Evolutionary conservation across 2,329 filamentous ascomycete species (phyloP), one percentile per base, ranked within the genome.

Genomic region (Exophiala spinifera): DNA sequence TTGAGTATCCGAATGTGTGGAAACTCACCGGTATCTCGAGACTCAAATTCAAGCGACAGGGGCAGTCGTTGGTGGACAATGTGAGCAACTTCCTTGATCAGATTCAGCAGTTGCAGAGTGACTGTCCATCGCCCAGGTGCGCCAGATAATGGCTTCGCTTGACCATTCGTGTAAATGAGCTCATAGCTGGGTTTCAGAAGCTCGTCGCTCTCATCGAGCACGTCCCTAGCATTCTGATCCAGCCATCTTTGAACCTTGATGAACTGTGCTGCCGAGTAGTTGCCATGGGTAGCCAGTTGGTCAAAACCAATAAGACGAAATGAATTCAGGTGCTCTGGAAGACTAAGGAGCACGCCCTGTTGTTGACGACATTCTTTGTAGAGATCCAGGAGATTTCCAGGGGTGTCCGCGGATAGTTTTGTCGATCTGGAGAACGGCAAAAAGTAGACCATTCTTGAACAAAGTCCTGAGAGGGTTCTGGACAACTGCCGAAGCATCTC

Each of bases 151-250:
- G 76, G 59, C 1, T 65, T 62, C 53, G 84, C 79, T 0, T 64
- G 56, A 0, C 83, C 84, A 61, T 86, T 78, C 0, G 83, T 85
- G 53, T 87, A 87, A 1, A 87, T 72, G 0, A 87, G 66, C 61
- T 87, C 82, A 36, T 84, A 85, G 44, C 79, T 80, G 3, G 78
- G 74, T 40, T 75, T 81, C 40, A 86, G 79, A 50, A 81, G 82
- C 53, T 86, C 82, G 45, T 88, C 85, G 36, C 80, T 83, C 65
- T 88, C 83, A 53, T 87, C 84, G 0, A 87, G 71, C 1, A 88
- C 74, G 56, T 86, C 83, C 0, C 82, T 70, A 0, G 76, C 72
- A 1, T 66, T 55, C 0, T 46, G 13, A 25, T 79, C 66, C 1
- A 85, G 69, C 57, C 75, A 79, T 0, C 68, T 20, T n/a, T 82